Base-by-base conservation (phyloP, 2,329 filamentous ascomycete genomes). In the Ilyonectria destructans region DNA sequence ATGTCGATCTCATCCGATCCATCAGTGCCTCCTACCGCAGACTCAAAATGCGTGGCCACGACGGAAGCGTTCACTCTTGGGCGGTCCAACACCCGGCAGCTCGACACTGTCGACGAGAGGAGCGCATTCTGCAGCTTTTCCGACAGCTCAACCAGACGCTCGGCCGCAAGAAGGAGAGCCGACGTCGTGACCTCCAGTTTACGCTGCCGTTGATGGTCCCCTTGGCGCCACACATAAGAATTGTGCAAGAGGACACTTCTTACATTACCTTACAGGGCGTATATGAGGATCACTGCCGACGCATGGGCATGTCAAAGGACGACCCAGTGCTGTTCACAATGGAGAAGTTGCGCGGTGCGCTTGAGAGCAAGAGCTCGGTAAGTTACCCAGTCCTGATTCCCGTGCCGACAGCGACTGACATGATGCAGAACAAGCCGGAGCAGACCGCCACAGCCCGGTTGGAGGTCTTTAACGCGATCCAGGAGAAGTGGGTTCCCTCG, bases 21-120 rank as follows among this genome's bases (percentile, higher is more conserved):
- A 94, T 97, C 75, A 95, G 95, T 62, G 92, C 95, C 33, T 98
- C 96, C 58, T 96, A 98, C 82, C 91, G 96, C 35, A 90, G 97
- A 54, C 88, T 99, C 74, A 97, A 95, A 84, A 98, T 99, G 79
- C 93, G 97, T 71, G 97, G 96, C 17, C 96, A 98, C 78, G 97
- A 99, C 82, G 96, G 97, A 73, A 98, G 95, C 78, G 86, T 97
- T n/a, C 96, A 99, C 85, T 89, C 94, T 8, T 99, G 98, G 82
- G 95, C 95, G 3, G 94, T 99, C 40, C 97, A 99, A 79, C 96
- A 98, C 80, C 97, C 96, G 4, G 95, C 96, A 2, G 94, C 95
- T 4, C 87, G 96, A 64, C 95, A 97, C 80, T 98, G 95, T 77
- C 90, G 96, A 68, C 90, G 97, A 62, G 97, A 99, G 80, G 97